phyloP scores from a whole-genome alignment of 169 alveolate genomes.

The Plasmodium reichenowi region DNA sequence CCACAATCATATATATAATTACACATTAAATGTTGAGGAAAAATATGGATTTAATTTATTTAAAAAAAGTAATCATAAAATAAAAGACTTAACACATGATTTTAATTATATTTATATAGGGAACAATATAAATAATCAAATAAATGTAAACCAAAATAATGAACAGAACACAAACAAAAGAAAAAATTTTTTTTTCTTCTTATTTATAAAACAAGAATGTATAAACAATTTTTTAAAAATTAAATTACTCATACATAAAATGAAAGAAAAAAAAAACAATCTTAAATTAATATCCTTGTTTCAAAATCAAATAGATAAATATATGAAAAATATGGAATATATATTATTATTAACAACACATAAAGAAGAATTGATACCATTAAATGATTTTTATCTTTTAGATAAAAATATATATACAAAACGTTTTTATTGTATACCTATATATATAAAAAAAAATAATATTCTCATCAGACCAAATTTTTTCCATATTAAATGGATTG shows the following conservation, averaged over 20 bases:
- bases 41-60: conserved; percentile 71
- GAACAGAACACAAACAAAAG: neutral
- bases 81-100: conserved; percentile 66
- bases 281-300: conserved; percentile 57
- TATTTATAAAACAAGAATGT: conserved; percentile 72
- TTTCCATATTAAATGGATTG: conserved; percentile 66
- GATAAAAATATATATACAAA: conserved; percentile 59
- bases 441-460: conserved; percentile 64
- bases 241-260: conserved; percentile 49
- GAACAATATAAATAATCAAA: neutral
- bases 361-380: conserved; percentile 61
- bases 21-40: conserved; percentile 31
- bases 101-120: conserved; percentile 74
- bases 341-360: conserved; percentile 58
- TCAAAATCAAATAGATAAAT: conserved; percentile 64
- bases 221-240: conserved; percentile 59
- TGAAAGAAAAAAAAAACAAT: conserved; percentile 40
- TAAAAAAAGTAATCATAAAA: conserved; percentile 62
- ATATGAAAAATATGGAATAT: conserved; percentile 61
- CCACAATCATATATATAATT: conserved; percentile 5
- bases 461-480: conserved; percentile 41
- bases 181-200: neutral
- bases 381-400: conserved; percentile 57
- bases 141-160: too few species aligned
- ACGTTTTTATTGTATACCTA: conserved; percentile 65